Conservation (phyloP, 495 filamentous ascomycete species). For the Penicillium cinerascens region DNA sequence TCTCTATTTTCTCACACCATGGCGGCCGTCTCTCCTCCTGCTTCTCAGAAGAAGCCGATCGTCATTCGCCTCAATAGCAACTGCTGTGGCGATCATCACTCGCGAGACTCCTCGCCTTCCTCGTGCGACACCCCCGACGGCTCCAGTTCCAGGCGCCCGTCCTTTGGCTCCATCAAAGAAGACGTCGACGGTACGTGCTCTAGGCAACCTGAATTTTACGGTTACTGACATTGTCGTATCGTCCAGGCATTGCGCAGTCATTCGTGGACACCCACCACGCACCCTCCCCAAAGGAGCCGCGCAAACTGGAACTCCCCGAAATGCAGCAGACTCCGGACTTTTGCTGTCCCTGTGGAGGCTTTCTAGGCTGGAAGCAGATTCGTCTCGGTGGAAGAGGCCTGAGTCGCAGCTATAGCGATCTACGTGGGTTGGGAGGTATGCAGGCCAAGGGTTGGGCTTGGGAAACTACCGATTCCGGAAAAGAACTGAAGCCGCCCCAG, state of each 20-base stretch:
- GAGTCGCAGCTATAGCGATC: constrained; percentile 70
- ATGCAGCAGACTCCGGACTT: constrained; percentile 53
- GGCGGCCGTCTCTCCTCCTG: constrained; percentile 29
- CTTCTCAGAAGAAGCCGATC: constrained; percentile 22
- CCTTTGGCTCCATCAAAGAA: constrained; percentile 48
- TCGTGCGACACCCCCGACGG: constrained; percentile 37
- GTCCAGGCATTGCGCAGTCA: constrained; percentile 61
- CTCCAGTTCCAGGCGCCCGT: constrained; percentile 42
- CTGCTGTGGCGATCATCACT: constrained; percentile 29
- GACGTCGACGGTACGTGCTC: constrained; percentile 36
- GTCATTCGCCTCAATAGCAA: constrained; percentile 20
- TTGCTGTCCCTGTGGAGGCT: constrained; percentile 69
- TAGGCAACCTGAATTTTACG: background rate
- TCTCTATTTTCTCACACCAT: constrained; percentile 29
- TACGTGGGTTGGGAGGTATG: constrained; percentile 51
- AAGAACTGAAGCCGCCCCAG: constrained; percentile 23
- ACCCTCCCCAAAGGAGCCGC: constrained; percentile 48
- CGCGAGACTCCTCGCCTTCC: constrained; percentile 38
- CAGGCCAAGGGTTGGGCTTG: constrained; percentile 53
- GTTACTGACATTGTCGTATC: constrained; percentile 7
- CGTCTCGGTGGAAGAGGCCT: constrained; percentile 59
- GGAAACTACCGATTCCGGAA: constrained; percentile 36
- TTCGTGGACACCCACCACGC: constrained; percentile 66
- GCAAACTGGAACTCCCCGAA: constrained; percentile 35
- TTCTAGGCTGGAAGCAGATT: constrained; percentile 71